Evolutionary conservation across 805 yeast species (phyloP), one percentile per base, ranked within the genome.

Genomic region (Brettanomyces naardenensis): DNA sequence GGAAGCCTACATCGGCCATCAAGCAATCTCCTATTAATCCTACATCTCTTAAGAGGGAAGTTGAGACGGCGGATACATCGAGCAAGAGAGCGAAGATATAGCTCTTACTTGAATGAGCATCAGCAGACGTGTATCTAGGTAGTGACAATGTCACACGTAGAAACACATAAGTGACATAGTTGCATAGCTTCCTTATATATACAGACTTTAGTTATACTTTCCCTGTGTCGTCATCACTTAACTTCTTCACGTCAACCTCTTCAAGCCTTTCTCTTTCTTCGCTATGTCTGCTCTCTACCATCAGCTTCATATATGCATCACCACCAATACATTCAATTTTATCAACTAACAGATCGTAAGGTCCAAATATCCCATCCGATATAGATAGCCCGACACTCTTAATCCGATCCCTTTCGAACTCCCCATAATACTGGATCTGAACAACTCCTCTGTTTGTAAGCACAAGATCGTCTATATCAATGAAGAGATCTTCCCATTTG

Each of bases 401-500:
- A 36, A 85, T 74, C 44, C 74, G 73, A 17, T 73, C 65, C 48
- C 72, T 75, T 54, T 84, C 81, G 55, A 85, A 63, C 23, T 65
- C 67, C 36, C 65, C 64, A 47, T 75, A 78, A 38, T 67, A 68
- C 56, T 76, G 81, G 30, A 73, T 69, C 31, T 70, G 66, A 13
- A 62, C 48, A 33, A 41, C 44, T n/a, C 95, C 95, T 68, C 83
- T 77, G 55, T 83, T 84, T 18, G 95, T 86, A 59, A 85, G 68
- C 36, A 86, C 88, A 58, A 86, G 84, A 52, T 81, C 88, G 46
- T 76, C 72, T 36, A 86, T 63, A 32, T 92, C 87, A 25, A 86
- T 77, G 21, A 80, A 73, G 11, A 85, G 87, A 2, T 87, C 80
- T 54, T 86, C 92, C 95, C 95, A 85, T 44, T 75, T 67, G 2